phyloP scores from a whole-genome alignment of 1,139 yeast species.

The Wickerhamomyces sp. region DNA sequence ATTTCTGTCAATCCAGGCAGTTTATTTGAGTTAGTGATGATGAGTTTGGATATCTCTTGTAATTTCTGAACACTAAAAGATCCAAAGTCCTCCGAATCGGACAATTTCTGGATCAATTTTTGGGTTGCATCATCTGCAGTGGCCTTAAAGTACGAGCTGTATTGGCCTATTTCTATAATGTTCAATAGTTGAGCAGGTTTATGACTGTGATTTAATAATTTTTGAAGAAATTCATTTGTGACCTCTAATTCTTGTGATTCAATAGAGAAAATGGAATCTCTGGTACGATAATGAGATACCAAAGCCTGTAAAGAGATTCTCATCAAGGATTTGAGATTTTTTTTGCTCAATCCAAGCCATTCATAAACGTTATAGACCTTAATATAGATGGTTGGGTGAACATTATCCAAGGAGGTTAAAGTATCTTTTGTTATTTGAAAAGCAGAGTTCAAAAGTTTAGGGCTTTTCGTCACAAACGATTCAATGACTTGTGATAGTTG shows the following conservation, averaged over 20 bases:
- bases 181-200: not conserved
- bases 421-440: not conserved
- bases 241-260: not conserved
- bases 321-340: not conserved
- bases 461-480: conserved; percentile 7
- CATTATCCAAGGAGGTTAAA: not conserved
- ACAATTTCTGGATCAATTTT: not conserved
- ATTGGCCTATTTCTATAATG: not conserved
- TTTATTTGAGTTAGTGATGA: not conserved
- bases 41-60: not conserved
- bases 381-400: conserved; percentile 9
- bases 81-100: not conserved
- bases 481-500: conserved; percentile 9
- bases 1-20: not conserved
- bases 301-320: not conserved
- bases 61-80: not conserved
- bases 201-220: not conserved
- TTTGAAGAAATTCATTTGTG: not conserved
- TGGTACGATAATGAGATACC: not conserved
- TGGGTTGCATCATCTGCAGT: not conserved
- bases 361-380: not conserved
- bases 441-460: not conserved
- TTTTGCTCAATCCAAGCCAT: not conserved
- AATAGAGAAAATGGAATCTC: not conserved
- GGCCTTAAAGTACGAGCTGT: not conserved